phyloP scores from a whole-genome alignment of 1,284 basidiomycete genomes.

The Trichosporon sp. region DNA sequence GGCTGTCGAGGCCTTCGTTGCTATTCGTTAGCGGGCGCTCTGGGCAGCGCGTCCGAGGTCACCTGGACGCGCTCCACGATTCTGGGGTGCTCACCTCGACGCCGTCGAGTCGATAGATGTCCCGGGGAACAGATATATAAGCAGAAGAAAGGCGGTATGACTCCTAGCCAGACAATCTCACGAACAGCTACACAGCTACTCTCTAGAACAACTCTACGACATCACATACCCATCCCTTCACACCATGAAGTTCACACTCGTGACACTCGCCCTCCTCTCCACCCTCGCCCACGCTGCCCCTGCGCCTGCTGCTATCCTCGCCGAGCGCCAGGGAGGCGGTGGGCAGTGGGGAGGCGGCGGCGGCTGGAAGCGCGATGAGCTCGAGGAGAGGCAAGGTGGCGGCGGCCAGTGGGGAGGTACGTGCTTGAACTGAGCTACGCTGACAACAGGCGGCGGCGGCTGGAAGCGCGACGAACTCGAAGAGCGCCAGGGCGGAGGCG shows the following conservation, averaged over 20 bases:
- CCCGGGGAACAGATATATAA: background rate
- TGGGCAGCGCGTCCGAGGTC: background rate
- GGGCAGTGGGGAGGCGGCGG: background rate
- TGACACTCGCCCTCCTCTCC: background rate
- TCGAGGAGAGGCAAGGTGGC: background rate
- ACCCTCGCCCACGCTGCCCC: slow-evolving; percentile 3
- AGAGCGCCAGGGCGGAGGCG: background rate
- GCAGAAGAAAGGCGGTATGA: background rate
- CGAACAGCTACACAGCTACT: background rate
- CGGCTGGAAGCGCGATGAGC: slow-evolving; percentile 1
- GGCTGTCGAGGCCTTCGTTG: background rate
- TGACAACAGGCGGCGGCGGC: background rate
- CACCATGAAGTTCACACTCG: background rate
- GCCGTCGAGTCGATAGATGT: background rate
- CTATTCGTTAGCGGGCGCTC: background rate
- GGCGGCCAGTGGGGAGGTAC: background rate
- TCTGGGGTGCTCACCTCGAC: background rate
- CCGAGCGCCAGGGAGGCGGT: background rate
- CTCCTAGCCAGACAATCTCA: background rate
- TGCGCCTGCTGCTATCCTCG: background rate
- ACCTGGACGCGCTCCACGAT: background rate
- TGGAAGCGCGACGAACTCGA: background rate
- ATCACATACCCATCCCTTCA: background rate
- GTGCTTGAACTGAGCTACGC: background rate
- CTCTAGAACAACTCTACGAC: background rate